Percentiles rank a stretch among this genome's conserved stretches.
Evolutionary conservation across 768 basidiomycete species (phyloP).

Genomic region (Xerocomellus chrysenteron): DNA sequence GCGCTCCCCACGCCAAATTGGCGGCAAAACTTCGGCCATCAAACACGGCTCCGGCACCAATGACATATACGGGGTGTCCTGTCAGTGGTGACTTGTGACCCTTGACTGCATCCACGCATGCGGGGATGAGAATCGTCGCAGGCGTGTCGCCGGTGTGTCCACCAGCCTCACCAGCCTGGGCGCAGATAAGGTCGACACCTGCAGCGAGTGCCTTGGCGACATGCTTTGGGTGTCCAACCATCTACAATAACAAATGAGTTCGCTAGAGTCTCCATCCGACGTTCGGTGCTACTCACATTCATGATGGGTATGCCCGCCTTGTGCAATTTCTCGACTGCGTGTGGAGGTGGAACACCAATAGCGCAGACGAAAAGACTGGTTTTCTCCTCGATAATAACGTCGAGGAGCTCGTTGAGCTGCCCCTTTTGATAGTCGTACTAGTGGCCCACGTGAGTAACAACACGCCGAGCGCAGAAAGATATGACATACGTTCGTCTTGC

Average conservation of each 20-base stretch:
- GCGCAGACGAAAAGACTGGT: constrained; percentile 88
- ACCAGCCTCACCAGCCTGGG: constrained; percentile 91
- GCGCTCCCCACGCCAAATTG: constrained; percentile 85
- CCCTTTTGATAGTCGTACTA: constrained; percentile 91
- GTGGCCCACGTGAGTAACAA: not conserved
- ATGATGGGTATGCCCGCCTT: constrained; percentile 82
- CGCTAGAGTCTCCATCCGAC: not conserved
- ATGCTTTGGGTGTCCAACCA: constrained; percentile 96
- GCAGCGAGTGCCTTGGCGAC: constrained; percentile 75
- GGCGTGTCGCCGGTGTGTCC: constrained; percentile 86
- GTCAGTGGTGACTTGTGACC: constrained; percentile 78
- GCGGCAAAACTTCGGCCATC: constrained; percentile 87
- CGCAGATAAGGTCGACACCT: constrained; percentile 92
- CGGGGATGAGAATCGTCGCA: constrained; percentile 85
- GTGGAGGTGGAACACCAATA: constrained; percentile 81
- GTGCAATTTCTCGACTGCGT: constrained; percentile 80
- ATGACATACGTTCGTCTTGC: constrained; percentile 80
- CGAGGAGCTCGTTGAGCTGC: constrained; percentile 75
- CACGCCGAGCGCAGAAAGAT: not conserved
- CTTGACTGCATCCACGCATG: constrained; percentile 81
- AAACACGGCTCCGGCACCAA: constrained; percentile 90
- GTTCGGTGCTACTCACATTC: constrained; percentile 52
- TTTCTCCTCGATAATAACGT: constrained; percentile 92
- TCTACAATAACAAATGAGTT: constrained; percentile 35
- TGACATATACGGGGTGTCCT: constrained; percentile 79